A percentile compares a stretch with the other conserved stretches of the same genome.
Evolutionary conservation across 2,329 filamentous ascomycete species (phyloP).

Genomic region (Cordyceps cicadae): DNA sequence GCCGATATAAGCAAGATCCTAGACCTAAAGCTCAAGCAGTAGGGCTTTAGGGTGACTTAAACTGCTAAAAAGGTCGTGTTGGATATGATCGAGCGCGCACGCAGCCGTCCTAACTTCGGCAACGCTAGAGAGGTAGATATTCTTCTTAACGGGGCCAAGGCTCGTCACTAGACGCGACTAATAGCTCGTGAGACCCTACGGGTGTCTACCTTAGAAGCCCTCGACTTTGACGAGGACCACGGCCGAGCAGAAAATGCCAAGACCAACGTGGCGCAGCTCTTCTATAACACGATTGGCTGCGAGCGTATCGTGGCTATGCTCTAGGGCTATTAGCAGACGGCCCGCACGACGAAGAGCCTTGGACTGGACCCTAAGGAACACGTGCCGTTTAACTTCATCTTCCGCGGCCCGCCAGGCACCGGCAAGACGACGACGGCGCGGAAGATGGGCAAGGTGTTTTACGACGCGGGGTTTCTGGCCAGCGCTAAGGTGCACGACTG

Average conservation of each 20-base stretch:
- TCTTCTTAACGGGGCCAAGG: slow-evolving; percentile 50
- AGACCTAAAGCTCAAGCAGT: slow-evolving; percentile 50
- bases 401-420: slow-evolving; percentile 57
- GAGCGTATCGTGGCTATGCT: slow-evolving; percentile 46
- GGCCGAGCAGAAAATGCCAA: slow-evolving; percentile 30
- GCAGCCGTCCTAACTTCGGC: slow-evolving; percentile 61
- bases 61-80: slow-evolving; percentile 46
- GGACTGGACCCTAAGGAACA: slow-evolving; percentile 24
- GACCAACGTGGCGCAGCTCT: slow-evolving; percentile 44
- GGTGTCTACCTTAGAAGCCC: slow-evolving; percentile 61
- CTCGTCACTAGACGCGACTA: slow-evolving; percentile 23
- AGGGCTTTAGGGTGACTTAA: slow-evolving; percentile 44
- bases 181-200: slow-evolving; percentile 16
- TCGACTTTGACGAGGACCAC: slow-evolving; percentile 64
- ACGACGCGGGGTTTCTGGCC: slow-evolving; percentile 62
- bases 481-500: slow-evolving; percentile 53
- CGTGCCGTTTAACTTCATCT: slow-evolving; percentile 61
- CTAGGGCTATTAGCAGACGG: slow-evolving; percentile 45
- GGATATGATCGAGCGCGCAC: slow-evolving; percentile 51
- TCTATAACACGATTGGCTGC: slow-evolving; percentile 50
- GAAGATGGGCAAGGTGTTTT: slow-evolving; percentile 70
- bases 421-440: slow-evolving; percentile 65
- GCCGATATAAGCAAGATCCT: slow-evolving; percentile 51
- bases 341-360: slow-evolving; percentile 17
- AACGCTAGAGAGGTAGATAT: slow-evolving; percentile 70